Conservation (phyloP, 768 basidiomycete species). For the Fomitopsis serialis region DNA sequence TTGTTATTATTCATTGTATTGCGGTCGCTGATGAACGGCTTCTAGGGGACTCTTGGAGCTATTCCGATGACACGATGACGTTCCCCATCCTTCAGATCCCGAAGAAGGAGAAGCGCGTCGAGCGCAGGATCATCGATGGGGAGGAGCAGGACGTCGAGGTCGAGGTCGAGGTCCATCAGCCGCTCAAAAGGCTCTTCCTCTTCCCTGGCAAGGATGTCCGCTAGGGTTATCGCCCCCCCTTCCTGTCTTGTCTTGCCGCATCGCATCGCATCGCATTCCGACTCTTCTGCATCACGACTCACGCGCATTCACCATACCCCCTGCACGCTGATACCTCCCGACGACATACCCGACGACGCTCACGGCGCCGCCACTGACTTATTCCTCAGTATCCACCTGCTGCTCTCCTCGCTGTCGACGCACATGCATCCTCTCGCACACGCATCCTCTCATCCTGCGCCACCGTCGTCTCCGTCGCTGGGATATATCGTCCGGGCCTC, state of each 20-base stretch:
- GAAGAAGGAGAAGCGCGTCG: conserved; percentile 46
- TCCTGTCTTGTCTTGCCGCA: background rate
- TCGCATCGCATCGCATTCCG: background rate
- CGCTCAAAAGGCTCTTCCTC: conserved; percentile 62
- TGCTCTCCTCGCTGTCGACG: background rate
- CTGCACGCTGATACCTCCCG: conserved; percentile 4
- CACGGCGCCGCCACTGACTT: conserved; percentile 2
- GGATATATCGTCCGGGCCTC: background rate
- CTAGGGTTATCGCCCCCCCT: background rate
- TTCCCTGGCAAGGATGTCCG: conserved; percentile 42
- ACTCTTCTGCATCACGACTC: background rate
- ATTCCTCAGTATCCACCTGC: background rate
- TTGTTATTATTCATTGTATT: background rate
- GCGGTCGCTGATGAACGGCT: background rate
- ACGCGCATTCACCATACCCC: background rate
- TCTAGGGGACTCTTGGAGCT: conserved; percentile 69
- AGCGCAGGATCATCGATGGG: conserved; percentile 43
- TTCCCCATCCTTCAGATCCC: conserved; percentile 57
- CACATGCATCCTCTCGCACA: background rate
- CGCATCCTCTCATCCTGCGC: background rate
- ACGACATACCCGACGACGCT: conserved; percentile 1
- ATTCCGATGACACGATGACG: conserved; percentile 58
- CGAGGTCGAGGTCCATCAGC: conserved; percentile 49
- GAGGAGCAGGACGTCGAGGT: conserved; percentile 48
- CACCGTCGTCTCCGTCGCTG: background rate